Conservation (phyloP, 2,329 filamentous ascomycete genomes). For the Aspergillus fischeri region DNA sequence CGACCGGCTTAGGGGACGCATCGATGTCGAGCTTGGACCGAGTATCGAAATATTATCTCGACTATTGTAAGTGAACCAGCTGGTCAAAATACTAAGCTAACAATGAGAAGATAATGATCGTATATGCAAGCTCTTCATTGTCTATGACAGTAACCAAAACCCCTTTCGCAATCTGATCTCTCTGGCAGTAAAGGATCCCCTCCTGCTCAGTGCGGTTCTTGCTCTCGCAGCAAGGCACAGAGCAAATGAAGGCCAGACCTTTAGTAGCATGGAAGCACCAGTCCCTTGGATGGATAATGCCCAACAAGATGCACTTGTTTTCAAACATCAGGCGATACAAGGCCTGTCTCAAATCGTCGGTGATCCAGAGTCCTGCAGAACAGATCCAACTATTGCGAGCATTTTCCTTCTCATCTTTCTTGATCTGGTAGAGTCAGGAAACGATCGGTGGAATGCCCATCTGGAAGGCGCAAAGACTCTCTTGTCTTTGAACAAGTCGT, state of each 20-base stretch:
- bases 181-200: slow-evolving; percentile 19
- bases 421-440: slow-evolving; percentile 30
- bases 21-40: slow-evolving; percentile 9
- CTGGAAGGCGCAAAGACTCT: slow-evolving; percentile 29
- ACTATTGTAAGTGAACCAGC: slow-evolving; percentile 22
- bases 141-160: slow-evolving; percentile 28
- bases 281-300: slow-evolving; percentile 9
- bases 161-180: slow-evolving; percentile 26
- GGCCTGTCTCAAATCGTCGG: slow-evolving; percentile 21
- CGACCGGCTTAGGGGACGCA: slow-evolving; percentile 11
- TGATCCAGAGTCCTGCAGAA: slow-evolving; percentile 8
- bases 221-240: slow-evolving; percentile 27
- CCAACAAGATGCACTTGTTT: slow-evolving; percentile 28
- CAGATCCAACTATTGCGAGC: slow-evolving; percentile 30
- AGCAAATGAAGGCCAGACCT: slow-evolving; percentile 21
- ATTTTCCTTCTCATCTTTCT: slow-evolving; percentile 32
- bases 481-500: slow-evolving; percentile 15
- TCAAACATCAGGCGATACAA: slow-evolving; percentile 33
- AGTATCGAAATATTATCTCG: slow-evolving; percentile 23
- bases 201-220: slow-evolving; percentile 25
- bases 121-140: slow-evolving; percentile 27
- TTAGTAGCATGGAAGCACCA: slow-evolving; percentile 11
- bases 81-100: not conserved
- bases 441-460: slow-evolving; percentile 32
- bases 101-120: slow-evolving; percentile 20